Conservation (phyloP, 2,329 filamentous ascomycete species). For the Coleophoma cylindrospora region DNA sequence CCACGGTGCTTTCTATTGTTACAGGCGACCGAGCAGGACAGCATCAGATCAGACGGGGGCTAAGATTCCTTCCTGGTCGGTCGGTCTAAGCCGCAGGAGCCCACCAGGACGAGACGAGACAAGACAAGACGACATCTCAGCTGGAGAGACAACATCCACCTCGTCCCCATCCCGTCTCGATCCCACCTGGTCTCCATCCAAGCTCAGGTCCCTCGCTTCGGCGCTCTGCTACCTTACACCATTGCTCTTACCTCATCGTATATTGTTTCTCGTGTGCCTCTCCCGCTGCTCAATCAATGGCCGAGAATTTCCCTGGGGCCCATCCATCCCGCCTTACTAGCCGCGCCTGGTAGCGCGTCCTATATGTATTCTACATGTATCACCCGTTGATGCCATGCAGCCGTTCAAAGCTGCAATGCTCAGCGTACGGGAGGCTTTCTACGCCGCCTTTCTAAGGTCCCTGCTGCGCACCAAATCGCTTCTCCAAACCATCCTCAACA, state of each 20-base stretch:
- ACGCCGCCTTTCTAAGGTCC: conserved; percentile 50
- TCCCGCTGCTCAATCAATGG: not conserved
- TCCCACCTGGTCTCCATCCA: too few species aligned
- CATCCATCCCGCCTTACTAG: conserved; percentile 1
- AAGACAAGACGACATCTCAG: too few species aligned
- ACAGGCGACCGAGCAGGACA: too few species aligned
- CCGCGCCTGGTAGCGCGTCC: conserved; percentile 3
- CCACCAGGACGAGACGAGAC: too few species aligned
- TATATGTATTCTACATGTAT: conserved; percentile 23
- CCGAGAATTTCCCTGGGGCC: not conserved
- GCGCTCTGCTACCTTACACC: not conserved
- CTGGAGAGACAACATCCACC: too few species aligned
- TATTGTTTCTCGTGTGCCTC: not conserved
- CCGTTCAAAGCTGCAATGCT: conserved; percentile 53
- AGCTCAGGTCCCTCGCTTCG: too few species aligned
- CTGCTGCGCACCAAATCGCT: conserved; percentile 55
- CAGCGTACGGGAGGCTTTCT: conserved; percentile 47
- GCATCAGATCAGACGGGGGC: too few species aligned
- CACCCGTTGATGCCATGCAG: conserved; percentile 31
- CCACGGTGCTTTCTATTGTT: too few species aligned
- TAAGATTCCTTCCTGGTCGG: too few species aligned
- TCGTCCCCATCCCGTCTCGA: too few species aligned
- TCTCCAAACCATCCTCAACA: conserved; percentile 50
- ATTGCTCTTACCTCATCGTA: not conserved
- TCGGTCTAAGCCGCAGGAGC: too few species aligned